Base-by-base conservation (phyloP, 495 filamentous ascomycete genomes). In the Xylaria sp. region DNA sequence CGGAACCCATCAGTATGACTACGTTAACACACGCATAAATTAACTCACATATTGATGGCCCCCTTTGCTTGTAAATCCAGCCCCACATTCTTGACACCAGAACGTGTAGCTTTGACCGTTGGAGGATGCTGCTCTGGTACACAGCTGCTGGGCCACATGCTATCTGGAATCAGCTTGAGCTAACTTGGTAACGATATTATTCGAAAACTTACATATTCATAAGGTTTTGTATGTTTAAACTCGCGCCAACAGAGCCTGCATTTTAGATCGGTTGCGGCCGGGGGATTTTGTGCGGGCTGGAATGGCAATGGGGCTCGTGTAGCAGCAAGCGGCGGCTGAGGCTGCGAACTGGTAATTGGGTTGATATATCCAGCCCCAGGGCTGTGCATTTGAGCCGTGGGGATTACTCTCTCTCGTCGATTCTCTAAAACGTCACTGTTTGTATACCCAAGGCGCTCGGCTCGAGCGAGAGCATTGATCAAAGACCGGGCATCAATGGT, bases 361-460 rank as follows among this genome's bases (percentile, higher is more conserved):
- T 14, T 70, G 55, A 41, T 41, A 52, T 61, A 62, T 17, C 50
- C 33, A 29, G 61, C 57, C 37, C 67, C 53, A 24, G 69, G 73
- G 31, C 24, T 61, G 9, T 17, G 55, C 55, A 74, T 55, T 37
- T 68, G 73, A 26, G 53, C 66, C 24, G 70, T 61, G 33, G 72
- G 75, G 19, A 76, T 70, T 33, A 78, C 61, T 35, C 61, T 44
- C 48, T 68, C 71, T 31, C 67, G 78, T 33, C 75, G 71, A 11
- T 83, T 79, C 40, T 84, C 79, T 37, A 86, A 70, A 8, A 83
- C 70, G 50, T 87, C 85, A 41, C 73, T 75, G 4, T 75, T 73
- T 55, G 82, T 78, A 64, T 86, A 87, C 9, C 85, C 85, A 17
- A 87, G 80, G 17, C 85, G 79, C 73, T 86, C 82, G 5, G 85